These are phyloP conservation scores for Pugionium cornutum DNA, from an alignment of 345 rosid species.

Conservation along the genomic window DNA sequence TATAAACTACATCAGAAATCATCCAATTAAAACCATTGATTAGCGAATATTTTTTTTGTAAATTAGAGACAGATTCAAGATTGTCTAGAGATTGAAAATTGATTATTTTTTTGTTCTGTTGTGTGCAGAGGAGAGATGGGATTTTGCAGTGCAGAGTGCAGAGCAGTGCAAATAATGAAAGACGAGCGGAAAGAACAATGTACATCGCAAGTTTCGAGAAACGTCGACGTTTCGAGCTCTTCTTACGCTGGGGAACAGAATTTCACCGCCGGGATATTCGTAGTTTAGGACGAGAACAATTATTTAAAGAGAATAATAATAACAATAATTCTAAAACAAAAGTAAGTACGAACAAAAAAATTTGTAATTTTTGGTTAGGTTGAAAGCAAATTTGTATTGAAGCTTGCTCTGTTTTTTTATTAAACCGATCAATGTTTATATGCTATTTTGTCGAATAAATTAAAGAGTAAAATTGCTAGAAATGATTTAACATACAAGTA, in stretches of 20 bases:
- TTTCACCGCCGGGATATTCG: conserved; percentile 68
- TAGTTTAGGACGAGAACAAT: conserved; percentile 44
- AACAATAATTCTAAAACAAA: neutral
- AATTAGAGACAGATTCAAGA: neutral
- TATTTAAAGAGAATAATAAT: conserved; percentile 4
- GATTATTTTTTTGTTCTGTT: neutral
- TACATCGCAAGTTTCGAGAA: conserved; percentile 37
- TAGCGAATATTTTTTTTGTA: neutral
- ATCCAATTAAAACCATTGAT: neutral
- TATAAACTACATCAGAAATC: neutral
- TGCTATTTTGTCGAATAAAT: conserved; percentile 3
- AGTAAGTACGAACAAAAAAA: neutral
- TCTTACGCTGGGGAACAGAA: conserved; percentile 46
- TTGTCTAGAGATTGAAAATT: neutral
- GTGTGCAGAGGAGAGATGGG: conserved; percentile 81
- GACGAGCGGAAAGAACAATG: conserved; percentile 65
- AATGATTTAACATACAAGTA: no score
- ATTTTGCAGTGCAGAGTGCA: conserved; percentile 77
- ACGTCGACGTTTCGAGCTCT: conserved; percentile 49
- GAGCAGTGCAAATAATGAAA: conserved; percentile 59
- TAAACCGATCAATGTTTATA: conserved; percentile 22
- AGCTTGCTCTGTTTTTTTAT: conserved; percentile 27
- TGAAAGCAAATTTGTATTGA: conserved; percentile 34
- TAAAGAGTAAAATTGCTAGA: no score
- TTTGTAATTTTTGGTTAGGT: conserved; percentile 34